Base-by-base conservation (phyloP, 2,329 filamentous ascomycete genomes). In the Talaromyces amestolkiae region DNA sequence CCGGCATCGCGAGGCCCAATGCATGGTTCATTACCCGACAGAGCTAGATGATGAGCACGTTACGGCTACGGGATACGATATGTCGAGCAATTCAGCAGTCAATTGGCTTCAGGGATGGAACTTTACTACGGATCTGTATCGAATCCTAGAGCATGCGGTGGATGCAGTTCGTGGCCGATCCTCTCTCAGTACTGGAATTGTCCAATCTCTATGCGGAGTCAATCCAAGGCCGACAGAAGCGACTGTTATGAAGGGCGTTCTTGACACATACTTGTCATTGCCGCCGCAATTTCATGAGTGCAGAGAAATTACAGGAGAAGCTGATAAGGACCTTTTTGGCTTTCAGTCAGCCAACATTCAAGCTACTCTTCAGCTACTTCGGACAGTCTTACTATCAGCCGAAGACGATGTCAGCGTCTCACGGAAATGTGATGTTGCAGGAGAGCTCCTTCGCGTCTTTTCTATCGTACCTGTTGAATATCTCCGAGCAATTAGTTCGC, bases 31-130 rank as follows among this genome's bases (percentile, higher is more conserved):
- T 9, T 85, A 85, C 67, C 82, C 83, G 2, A 79, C 73, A 19
- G 83, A 83, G 66, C 62, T 79, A 7, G 78, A 83, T 56, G 83
- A 85, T 67, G 81, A 83, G 35, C 75, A 79, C 53, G 78, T 84
- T 33, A 73, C 73, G 5, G 67, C 72, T 9, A 67, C 69, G 19
- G 73, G 73, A 27, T 75, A 74, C 61, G 54, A 64, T 66, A 69
- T 65, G 65, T 59, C 45, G 19, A 47, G 13, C 19, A 61, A 9
- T 64, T 67, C 5, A 61, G 67, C 67, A 3, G 69, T 70, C 35
- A 72, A 76, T 65, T 87, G 85, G 85, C 73, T 87, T 8, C 78
- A 79, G 49, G 85, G 85, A 19, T 86, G 83, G 83, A 87, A 86
- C 71, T 86, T 85, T 65, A 83, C 81, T 7, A 85, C 83, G 0